Conservation (phyloP, 768 basidiomycete genomes). For the Hebeloma cylindrosporum region DNA sequence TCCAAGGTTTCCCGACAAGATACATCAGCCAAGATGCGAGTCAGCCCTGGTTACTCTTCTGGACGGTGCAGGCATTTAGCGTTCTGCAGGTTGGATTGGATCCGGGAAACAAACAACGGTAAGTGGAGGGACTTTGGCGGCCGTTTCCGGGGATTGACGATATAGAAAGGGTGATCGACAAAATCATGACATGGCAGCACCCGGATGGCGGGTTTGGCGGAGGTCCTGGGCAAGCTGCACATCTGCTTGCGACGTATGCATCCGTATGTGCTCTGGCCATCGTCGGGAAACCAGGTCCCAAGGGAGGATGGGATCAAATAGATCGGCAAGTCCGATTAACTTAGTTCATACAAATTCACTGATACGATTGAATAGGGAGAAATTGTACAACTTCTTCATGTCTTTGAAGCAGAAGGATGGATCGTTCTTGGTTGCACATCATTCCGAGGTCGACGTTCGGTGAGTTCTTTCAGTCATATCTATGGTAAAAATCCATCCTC, state of each 20-base stretch:
- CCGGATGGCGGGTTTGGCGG: slow-evolving; percentile 90
- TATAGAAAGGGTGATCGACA: slow-evolving; percentile 68
- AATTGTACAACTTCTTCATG: slow-evolving; percentile 88
- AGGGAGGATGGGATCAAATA: slow-evolving; percentile 85
- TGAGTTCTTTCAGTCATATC: slow-evolving; percentile 31
- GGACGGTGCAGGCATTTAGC: slow-evolving; percentile 86
- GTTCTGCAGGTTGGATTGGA: slow-evolving; percentile 77
- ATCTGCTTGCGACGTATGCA: slow-evolving; percentile 90
- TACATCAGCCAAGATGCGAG: slow-evolving; percentile 90
- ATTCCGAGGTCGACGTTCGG: slow-evolving; percentile 95
- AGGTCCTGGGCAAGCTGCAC: slow-evolving; percentile 85
- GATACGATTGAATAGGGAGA: slow-evolving; percentile 48
- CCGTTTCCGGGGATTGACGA: background rate
- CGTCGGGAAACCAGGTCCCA: slow-evolving; percentile 67
- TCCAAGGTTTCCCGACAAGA: slow-evolving; percentile 77
- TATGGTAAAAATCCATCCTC: background rate
- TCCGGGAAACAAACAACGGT: slow-evolving; percentile 76
- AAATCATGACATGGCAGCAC: slow-evolving; percentile 80
- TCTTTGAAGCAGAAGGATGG: slow-evolving; percentile 91
- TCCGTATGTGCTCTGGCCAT: slow-evolving; percentile 82
- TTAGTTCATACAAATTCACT: background rate
- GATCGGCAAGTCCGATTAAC: slow-evolving; percentile 54
- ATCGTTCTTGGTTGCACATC: slow-evolving; percentile 83
- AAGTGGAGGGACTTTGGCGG: slow-evolving; percentile 17
- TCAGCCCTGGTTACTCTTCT: slow-evolving; percentile 94